phyloP scores from a whole-genome alignment of 495 filamentous ascomycete species.

The Entonaema liquescens region DNA sequence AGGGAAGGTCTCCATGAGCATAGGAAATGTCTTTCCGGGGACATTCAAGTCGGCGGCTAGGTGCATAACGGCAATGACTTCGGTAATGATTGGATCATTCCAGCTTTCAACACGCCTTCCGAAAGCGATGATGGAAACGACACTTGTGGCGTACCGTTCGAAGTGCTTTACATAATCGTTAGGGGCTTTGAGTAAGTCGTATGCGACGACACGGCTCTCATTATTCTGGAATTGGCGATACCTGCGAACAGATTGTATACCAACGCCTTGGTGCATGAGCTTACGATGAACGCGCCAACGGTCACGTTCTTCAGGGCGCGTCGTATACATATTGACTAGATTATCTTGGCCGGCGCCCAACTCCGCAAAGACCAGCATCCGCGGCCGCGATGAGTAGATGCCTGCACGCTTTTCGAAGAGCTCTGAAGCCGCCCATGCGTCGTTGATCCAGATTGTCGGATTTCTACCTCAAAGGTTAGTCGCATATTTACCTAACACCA shows the following conservation, averaged over 20 bases:
- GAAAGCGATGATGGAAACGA: slow-evolving; percentile 71
- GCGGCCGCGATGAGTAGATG: slow-evolving; percentile 63
- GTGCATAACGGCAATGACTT: slow-evolving; percentile 71
- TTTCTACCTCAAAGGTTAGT: slow-evolving; percentile 48
- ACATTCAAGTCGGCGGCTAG: slow-evolving; percentile 71
- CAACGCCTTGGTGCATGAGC: slow-evolving; percentile 68
- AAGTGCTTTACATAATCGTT: slow-evolving; percentile 67
- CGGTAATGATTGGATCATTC: slow-evolving; percentile 67
- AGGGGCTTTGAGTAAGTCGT: slow-evolving; percentile 59
- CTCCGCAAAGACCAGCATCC: slow-evolving; percentile 68
- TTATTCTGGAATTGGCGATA: slow-evolving; percentile 70
- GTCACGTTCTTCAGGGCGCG: slow-evolving; percentile 59
- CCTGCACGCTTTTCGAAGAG: slow-evolving; percentile 65
- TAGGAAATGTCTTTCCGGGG: slow-evolving; percentile 67
- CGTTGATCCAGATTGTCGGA: slow-evolving; percentile 72
- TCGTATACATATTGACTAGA: slow-evolving; percentile 64
- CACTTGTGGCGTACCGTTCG: slow-evolving; percentile 70
- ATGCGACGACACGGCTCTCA: slow-evolving; percentile 61
- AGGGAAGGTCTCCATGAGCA: slow-evolving; percentile 69
- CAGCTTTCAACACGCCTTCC: slow-evolving; percentile 66
- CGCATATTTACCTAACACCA: background rate
- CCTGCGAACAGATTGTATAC: slow-evolving; percentile 65
- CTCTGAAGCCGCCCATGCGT: slow-evolving; percentile 67
- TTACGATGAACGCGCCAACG: slow-evolving; percentile 70
- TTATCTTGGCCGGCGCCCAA: slow-evolving; percentile 66